A percentile compares a stretch with the other conserved stretches of the same genome.
Evolutionary conservation across 805 yeast species (phyloP).

Genomic region (Scheffersomyces lignosus): DNA sequence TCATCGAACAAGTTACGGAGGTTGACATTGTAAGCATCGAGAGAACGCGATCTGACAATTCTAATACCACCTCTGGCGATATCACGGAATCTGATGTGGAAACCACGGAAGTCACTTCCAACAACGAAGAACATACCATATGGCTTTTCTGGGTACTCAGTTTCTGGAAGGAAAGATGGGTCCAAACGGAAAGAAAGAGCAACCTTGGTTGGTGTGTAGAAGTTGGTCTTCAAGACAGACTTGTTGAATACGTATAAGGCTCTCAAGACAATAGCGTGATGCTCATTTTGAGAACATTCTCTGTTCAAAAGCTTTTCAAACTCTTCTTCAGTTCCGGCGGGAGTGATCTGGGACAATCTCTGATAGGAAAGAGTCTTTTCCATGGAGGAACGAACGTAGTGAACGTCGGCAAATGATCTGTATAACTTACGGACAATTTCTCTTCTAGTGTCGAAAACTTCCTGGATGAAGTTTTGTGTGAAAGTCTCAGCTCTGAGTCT

Average conservation of each 20-base stretch:
- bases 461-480: slow-evolving; percentile 79
- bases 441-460: slow-evolving; percentile 67
- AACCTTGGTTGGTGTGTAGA: slow-evolving; percentile 89
- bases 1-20: slow-evolving; percentile 91
- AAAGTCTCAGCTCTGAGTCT: slow-evolving; percentile 91
- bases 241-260: slow-evolving; percentile 84
- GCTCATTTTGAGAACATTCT: slow-evolving; percentile 78
- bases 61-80: slow-evolving; percentile 98
- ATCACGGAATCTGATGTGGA: slow-evolving; percentile 95
- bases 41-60: slow-evolving; percentile 82
- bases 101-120: slow-evolving; percentile 95
- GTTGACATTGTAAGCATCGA: slow-evolving; percentile 82
- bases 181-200: slow-evolving; percentile 91
- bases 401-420: slow-evolving; percentile 88
- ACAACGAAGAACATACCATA: slow-evolving; percentile 94
- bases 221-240: slow-evolving; percentile 88
- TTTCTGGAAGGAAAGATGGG: slow-evolving; percentile 78
- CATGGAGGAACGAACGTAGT: slow-evolving; percentile 70
- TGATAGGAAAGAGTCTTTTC: slow-evolving; percentile 84
- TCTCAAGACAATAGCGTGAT: slow-evolving; percentile 72
- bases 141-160: slow-evolving; percentile 91
- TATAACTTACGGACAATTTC: slow-evolving; percentile 79
- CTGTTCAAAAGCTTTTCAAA: slow-evolving; percentile 66
- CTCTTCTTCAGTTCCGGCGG: slow-evolving; percentile 72
- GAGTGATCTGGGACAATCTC: slow-evolving; percentile 75